Percentiles rank a stretch among this genome's conserved stretches.
Conservation (phyloP, 1,284 basidiomycete species). For the Cerrena zonata region DNA sequence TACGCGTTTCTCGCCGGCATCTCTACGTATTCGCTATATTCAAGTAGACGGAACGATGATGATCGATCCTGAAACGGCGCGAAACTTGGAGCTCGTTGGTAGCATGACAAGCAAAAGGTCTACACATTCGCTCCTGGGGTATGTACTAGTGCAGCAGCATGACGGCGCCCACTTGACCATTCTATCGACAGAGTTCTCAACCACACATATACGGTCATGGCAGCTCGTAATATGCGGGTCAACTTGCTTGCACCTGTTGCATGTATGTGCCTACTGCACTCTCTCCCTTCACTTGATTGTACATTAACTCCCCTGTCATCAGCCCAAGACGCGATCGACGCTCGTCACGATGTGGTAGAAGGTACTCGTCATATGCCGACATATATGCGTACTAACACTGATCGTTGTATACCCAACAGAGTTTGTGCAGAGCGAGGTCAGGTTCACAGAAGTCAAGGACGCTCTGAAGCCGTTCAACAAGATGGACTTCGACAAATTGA, state of each 20-base stretch:
- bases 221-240: conserved; percentile 67
- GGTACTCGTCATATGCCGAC: conserved; percentile 40
- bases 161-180: no score
- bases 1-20: conserved; percentile 62
- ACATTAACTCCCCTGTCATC: no score
- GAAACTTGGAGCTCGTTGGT: conserved; percentile 80
- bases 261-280: conserved; percentile 35
- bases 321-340: conserved; percentile 66
- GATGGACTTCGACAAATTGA: conserved; percentile 84
- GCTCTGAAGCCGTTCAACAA: conserved; percentile 69
- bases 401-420: conserved; percentile 55
- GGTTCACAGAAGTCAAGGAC: conserved; percentile 62
- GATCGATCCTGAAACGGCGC: conserved; percentile 83
- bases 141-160: no score
- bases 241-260: conserved; percentile 83
- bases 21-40: conserved; percentile 75
- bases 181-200: conserved; percentile 54
- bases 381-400: not conserved
- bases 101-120: conserved; percentile 67
- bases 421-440: conserved; percentile 69
- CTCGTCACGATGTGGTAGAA: conserved; percentile 79
- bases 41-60: conserved; percentile 86
- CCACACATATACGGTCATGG: conserved; percentile 86
- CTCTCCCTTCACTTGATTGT: no score
- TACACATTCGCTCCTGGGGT: conserved; percentile 71